phyloP scores from a whole-genome alignment of 768 basidiomycete genomes.

The Trametes meyenii region DNA sequence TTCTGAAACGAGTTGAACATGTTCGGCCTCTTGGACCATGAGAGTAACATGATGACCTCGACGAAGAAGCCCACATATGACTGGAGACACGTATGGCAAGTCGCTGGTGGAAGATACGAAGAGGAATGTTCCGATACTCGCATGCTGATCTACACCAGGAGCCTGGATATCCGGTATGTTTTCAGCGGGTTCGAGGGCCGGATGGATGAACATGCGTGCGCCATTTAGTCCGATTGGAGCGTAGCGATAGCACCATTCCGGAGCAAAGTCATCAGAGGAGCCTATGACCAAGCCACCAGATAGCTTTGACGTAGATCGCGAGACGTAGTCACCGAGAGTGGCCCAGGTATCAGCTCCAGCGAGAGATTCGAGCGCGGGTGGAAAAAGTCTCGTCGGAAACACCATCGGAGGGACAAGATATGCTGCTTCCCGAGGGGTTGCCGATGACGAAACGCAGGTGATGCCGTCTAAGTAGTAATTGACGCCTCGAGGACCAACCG shows the following conservation, averaged over 20 bases:
- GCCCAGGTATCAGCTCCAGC: constrained; percentile 32
- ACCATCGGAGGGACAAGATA: constrained; percentile 68
- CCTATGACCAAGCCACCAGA: constrained; percentile 44
- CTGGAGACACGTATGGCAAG: constrained; percentile 36
- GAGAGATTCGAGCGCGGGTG: constrained; percentile 19
- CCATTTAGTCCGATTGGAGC: not conserved
- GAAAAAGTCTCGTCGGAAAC: constrained; percentile 38
- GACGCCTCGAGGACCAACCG: constrained; percentile 46
- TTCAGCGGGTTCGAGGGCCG: not conserved
- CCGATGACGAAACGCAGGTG: constrained; percentile 33
- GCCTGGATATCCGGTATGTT: no score
- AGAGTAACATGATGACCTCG: constrained; percentile 36
- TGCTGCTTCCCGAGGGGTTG: constrained; percentile 41
- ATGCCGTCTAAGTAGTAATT: constrained; percentile 16
- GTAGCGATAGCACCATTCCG: constrained; percentile 5
- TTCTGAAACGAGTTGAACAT: not conserved
- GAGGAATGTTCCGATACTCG: constrained; percentile 36
- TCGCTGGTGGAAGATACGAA: constrained; percentile 40
- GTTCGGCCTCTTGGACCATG: constrained; percentile 35
- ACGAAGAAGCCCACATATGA: constrained; percentile 40
- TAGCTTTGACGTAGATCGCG: constrained; percentile 31
- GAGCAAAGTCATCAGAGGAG: constrained; percentile 1
- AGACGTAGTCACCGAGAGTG: constrained; percentile 32
- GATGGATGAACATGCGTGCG: not conserved
- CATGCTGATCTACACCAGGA: not conserved